Conservation (phyloP, 805 yeast species). For the Nakazawaea holstii region DNA sequence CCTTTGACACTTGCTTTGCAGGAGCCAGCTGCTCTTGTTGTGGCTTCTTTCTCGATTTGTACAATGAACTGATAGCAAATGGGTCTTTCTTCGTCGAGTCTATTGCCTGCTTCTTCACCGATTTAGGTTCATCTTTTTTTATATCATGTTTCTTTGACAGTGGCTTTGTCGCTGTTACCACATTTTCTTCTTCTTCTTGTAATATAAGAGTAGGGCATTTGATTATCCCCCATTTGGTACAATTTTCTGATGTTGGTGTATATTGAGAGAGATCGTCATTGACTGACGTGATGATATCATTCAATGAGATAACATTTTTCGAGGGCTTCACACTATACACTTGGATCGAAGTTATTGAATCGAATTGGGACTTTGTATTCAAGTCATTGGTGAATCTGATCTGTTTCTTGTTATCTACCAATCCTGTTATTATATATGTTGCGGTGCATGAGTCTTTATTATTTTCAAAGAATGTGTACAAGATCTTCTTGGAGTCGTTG, state of each 20-base stretch:
- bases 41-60: conserved; percentile 10
- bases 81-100: conserved; percentile 5
- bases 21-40: neutral
- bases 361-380: conserved; percentile 24
- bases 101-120: neutral
- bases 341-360: conserved; percentile 27
- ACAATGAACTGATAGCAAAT: conserved; percentile 5
- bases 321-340: conserved; percentile 16
- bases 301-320: neutral
- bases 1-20: neutral
- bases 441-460: conserved; percentile 33
- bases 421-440: conserved; percentile 36
- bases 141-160: neutral
- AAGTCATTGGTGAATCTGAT: conserved; percentile 3
- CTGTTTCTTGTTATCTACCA: conserved; percentile 9
- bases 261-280: conserved; percentile 4
- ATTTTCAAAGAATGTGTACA: conserved; percentile 31
- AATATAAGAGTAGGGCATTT: conserved; percentile 11
- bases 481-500: conserved; percentile 31
- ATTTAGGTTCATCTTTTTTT: neutral
- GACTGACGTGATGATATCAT: conserved; percentile 2
- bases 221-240: conserved; percentile 16
- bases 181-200: neutral
- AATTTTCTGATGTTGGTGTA: neutral
- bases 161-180: neutral